Evolutionary conservation across 345 rosid genomes (phyloP).

Genomic region (Gossypium turneri): DNA sequence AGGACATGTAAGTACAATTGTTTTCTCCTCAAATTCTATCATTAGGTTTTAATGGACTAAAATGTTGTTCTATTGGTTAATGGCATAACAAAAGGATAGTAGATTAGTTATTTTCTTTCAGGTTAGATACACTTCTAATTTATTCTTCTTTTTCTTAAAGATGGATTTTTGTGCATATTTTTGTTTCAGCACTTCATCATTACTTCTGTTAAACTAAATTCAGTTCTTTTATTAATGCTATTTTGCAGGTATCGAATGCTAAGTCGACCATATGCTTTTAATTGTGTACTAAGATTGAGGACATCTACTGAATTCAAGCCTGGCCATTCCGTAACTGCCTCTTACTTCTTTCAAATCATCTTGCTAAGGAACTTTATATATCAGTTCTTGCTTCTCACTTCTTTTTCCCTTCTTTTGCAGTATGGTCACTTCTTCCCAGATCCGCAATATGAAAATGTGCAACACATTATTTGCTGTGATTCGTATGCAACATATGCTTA

Average conservation of each 20-base stretch:
- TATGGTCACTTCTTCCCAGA: slow-evolving; percentile 98
- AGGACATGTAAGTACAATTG: slow-evolving; percentile 80
- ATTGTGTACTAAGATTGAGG: slow-evolving; percentile 84
- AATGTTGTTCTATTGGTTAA: neutral
- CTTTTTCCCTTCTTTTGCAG: slow-evolving; percentile 43
- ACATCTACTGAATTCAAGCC: slow-evolving; percentile 92
- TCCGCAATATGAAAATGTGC: slow-evolving; percentile 97
- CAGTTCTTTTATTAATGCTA: slow-evolving; percentile 3
- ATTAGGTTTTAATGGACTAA: neutral
- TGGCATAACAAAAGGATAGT: neutral
- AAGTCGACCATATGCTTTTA: slow-evolving; percentile 92
- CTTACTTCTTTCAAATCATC: neutral
- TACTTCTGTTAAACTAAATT: slow-evolving; percentile 12
- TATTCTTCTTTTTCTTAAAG: neutral
- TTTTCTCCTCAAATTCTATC: neutral
- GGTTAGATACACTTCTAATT: neutral
- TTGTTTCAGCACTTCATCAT: neutral
- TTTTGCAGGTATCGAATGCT: slow-evolving; percentile 84
- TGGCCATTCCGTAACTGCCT: slow-evolving; percentile 71
- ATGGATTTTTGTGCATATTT: neutral
- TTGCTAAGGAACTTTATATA: neutral
- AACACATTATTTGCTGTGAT: slow-evolving; percentile 95
- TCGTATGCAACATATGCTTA: slow-evolving; percentile 93
- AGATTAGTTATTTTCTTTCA: neutral
- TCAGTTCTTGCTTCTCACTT: neutral